Conservation (phyloP, 1,284 basidiomycete species). For the Xanthoconium separans region DNA sequence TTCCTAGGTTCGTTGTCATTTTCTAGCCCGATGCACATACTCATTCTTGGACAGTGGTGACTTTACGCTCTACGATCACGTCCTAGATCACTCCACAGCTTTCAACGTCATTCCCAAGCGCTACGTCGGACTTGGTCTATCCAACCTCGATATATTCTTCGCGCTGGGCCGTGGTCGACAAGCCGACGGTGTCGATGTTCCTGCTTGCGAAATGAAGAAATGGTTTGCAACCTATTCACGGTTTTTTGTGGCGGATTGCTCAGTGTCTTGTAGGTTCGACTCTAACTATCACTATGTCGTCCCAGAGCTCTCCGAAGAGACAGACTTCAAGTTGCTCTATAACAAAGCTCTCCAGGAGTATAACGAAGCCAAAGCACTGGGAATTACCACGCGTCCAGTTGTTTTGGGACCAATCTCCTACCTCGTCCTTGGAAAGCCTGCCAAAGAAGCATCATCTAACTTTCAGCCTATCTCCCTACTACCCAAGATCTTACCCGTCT, state of each 20-base stretch:
- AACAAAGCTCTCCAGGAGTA: slow-evolving; percentile 97
- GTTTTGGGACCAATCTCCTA: slow-evolving; percentile 96
- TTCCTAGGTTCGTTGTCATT: slow-evolving; percentile 75
- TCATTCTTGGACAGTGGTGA: slow-evolving; percentile 71
- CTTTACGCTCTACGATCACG: slow-evolving; percentile 98
- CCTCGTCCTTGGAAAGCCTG: slow-evolving; percentile 90
- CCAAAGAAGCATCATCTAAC: slow-evolving; percentile 80
- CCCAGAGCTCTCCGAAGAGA: slow-evolving; percentile 91
- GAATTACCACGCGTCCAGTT: slow-evolving; percentile 92
- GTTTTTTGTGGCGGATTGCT: slow-evolving; percentile 8
- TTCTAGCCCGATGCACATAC: slow-evolving; percentile 15
- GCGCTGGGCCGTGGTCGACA: slow-evolving; percentile 99
- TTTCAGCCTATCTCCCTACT: slow-evolving; percentile 94
- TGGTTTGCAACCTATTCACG: slow-evolving; percentile 56
- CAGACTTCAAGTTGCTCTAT: slow-evolving; percentile 93
- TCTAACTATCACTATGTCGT: slow-evolving; percentile 99
- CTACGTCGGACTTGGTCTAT: slow-evolving; percentile 86
- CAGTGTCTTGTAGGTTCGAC: slow-evolving; percentile 76
- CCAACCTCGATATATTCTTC: slow-evolving; percentile 94
- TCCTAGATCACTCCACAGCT: slow-evolving; percentile 95
- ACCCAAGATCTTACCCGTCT: slow-evolving; percentile 88
- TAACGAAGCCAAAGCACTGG: slow-evolving; percentile 91
- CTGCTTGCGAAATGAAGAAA: slow-evolving; percentile 99
- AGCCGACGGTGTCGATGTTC: slow-evolving; percentile 91
- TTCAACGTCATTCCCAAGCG: slow-evolving; percentile 98